A percentile compares a stretch with the other conserved stretches of the same genome.
Evolutionary conservation across 2,329 filamentous ascomycete genomes (phyloP).

Genomic region (Trichoderma semiorbis): DNA sequence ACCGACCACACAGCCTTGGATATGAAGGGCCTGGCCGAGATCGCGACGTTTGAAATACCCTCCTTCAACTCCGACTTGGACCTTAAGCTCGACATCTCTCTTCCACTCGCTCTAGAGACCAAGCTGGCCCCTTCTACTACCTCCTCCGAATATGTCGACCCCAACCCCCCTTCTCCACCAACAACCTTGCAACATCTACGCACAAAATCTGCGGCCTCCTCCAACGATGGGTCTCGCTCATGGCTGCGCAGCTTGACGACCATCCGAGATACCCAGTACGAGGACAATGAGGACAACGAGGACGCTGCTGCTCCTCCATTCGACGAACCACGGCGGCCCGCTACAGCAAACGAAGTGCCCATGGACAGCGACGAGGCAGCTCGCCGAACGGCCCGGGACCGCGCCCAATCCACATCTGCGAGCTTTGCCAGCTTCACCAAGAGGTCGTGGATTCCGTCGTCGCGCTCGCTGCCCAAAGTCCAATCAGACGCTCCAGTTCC

Average conservation of each 20-base stretch:
- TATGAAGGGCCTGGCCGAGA: constrained; percentile 17
- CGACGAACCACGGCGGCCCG: constrained; percentile 24
- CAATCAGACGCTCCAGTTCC: constrained; percentile 28
- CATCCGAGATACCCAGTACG: constrained; percentile 27
- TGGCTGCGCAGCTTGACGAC: constrained; percentile 51
- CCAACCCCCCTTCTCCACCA: background rate
- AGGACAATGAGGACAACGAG: background rate
- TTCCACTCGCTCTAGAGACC: constrained; percentile 26
- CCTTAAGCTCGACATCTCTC: constrained; percentile 47
- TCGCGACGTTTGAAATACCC: constrained; percentile 49
- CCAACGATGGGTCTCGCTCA: constrained; percentile 48
- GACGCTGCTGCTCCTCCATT: background rate
- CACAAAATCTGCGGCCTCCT: constrained; percentile 40
- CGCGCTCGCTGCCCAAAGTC: constrained; percentile 46
- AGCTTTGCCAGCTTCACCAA: constrained; percentile 50
- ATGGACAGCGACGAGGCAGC: constrained; percentile 22
- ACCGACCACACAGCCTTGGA: background rate
- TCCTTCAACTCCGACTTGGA: constrained; percentile 50
- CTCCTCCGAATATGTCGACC: constrained; percentile 18
- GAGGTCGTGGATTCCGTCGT: constrained; percentile 50
- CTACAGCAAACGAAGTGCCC: constrained; percentile 21
- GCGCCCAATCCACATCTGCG: constrained; percentile 39
- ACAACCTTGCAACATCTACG: constrained; percentile 2
- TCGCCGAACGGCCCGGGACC: constrained; percentile 33
- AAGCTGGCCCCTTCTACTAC: background rate